These are phyloP conservation scores for Starmera pachycereana DNA, from an alignment of 805 yeast genomes.

Conservation along the genomic window DNA sequence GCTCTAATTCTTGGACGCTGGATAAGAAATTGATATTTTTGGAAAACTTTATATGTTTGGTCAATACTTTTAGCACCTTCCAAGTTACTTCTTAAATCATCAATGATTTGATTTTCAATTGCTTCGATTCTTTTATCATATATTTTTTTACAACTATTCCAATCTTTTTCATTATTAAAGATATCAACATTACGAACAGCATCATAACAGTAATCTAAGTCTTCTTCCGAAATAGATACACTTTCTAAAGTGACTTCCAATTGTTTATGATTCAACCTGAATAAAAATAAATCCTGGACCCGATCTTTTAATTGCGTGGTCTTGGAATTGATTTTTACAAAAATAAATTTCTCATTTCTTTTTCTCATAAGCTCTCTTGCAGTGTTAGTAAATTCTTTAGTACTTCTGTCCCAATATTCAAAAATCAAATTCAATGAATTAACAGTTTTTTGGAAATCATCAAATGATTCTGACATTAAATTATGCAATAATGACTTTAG, in stretches of 20 bases:
- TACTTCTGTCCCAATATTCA: conserved; percentile 45
- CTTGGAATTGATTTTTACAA: conserved; percentile 47
- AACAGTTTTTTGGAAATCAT: conserved; percentile 27
- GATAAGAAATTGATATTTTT: conserved; percentile 37
- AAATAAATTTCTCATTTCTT: conserved; percentile 58
- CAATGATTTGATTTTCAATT: conserved; percentile 37
- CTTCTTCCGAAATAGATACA: conserved; percentile 12
- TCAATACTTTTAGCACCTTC: conserved; percentile 29
- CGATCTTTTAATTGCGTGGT: conserved; percentile 30
- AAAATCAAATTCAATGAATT: conserved; percentile 25
- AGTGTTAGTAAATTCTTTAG: conserved; percentile 53
- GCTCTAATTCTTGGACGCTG: conserved; percentile 42
- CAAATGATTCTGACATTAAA: conserved; percentile 34
- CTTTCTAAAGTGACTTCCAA: conserved; percentile 28
- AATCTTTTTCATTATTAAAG: conserved; percentile 26
- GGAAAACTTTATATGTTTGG: conserved; percentile 43
- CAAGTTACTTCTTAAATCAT: conserved; percentile 28
- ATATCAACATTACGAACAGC: conserved; percentile 27
- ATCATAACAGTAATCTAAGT: conserved; percentile 31
- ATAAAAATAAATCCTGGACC: conserved; percentile 29
- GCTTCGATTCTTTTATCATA: conserved; percentile 33
- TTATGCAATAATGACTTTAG: conserved; percentile 30
- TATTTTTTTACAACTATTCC: conserved; percentile 30
- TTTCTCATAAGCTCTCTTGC: conserved; percentile 70
- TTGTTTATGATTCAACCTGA: conserved; percentile 46